phyloP scores from a whole-genome alignment of 805 yeast species.

The Novakomyces olei region DNA sequence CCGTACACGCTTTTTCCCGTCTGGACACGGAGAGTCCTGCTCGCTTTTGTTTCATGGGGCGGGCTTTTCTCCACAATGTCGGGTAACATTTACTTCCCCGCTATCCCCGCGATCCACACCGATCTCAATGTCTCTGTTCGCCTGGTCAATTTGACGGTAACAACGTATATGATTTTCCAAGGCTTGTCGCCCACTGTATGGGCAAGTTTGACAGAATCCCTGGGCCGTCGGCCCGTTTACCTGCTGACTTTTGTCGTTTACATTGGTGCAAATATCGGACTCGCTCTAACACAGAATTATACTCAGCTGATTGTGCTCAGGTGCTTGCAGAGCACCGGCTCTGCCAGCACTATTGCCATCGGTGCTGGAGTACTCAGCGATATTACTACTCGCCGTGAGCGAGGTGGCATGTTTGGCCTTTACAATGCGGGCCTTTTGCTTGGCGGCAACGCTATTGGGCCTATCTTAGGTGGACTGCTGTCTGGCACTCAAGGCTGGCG shows the following conservation, averaged over 20 bases:
- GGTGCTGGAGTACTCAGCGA: slow-evolving; percentile 55
- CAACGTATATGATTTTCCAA: slow-evolving; percentile 34
- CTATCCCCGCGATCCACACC: slow-evolving; percentile 34
- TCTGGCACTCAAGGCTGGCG: slow-evolving; percentile 40
- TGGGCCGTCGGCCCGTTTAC: slow-evolving; percentile 52
- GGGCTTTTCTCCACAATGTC: slow-evolving; percentile 51
- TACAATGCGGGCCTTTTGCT: slow-evolving; percentile 36
- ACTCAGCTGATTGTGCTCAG: slow-evolving; percentile 42
- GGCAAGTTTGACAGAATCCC: slow-evolving; percentile 42
- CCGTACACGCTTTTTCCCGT: no score
- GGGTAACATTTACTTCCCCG: slow-evolving; percentile 62
- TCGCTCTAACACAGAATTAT: slow-evolving; percentile 36
- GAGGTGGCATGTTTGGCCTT: slow-evolving; percentile 54
- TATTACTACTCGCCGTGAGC: slow-evolving; percentile 35
- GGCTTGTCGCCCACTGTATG: slow-evolving; percentile 16
- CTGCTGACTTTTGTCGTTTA: slow-evolving; percentile 33
- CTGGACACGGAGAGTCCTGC: no score
- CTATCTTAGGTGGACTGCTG: slow-evolving; percentile 37
- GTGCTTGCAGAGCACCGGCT: slow-evolving; percentile 52
- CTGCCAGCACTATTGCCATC: slow-evolving; percentile 52
- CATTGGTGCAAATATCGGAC: slow-evolving; percentile 39
- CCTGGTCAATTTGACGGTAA: slow-evolving; percentile 45
- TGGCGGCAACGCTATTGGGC: slow-evolving; percentile 64
- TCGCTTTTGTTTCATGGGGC: no score
- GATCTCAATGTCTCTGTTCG: slow-evolving; percentile 35